Percentiles rank a stretch among this genome's conserved stretches.
Conservation (phyloP, 768 basidiomycete species). For the Suillus placidus region DNA sequence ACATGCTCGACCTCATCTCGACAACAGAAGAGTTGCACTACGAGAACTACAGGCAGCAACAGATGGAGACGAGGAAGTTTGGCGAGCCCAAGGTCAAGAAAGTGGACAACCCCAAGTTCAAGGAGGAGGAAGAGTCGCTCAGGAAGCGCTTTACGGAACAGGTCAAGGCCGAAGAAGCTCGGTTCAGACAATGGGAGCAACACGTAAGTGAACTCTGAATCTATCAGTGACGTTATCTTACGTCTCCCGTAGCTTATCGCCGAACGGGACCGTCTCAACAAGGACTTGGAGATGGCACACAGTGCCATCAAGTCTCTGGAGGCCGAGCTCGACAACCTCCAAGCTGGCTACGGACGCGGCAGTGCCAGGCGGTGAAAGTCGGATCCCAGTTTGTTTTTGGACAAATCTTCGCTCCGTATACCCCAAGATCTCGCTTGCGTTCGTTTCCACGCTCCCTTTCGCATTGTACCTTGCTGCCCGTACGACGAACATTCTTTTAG, state of each 20-base stretch:
- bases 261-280: slow-evolving; percentile 98
- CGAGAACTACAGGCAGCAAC: slow-evolving; percentile 96
- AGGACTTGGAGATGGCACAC: slow-evolving; percentile 93
- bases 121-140: slow-evolving; percentile 97
- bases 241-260: slow-evolving; percentile 77
- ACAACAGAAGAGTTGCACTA: slow-evolving; percentile 96
- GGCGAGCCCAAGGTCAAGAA: slow-evolving; percentile 99
- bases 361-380: slow-evolving; percentile 33
- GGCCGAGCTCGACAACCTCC: slow-evolving; percentile 86
- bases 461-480: slow-evolving; percentile 8
- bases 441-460: slow-evolving; percentile 19
- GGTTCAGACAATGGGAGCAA: slow-evolving; percentile 99
- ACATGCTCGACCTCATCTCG: slow-evolving; percentile 97
- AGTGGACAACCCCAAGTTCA: slow-evolving; percentile 99
- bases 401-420: slow-evolving; percentile 23
- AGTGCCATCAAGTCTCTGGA: slow-evolving; percentile 91
- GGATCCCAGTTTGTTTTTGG: background rate
- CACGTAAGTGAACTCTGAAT: slow-evolving; percentile 60
- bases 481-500: slow-evolving; percentile 29
- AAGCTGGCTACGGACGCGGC: slow-evolving; percentile 82
- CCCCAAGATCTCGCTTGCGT: slow-evolving; percentile 22
- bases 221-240: slow-evolving; percentile 18
- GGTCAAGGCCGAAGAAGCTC: slow-evolving; percentile 96
- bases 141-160: slow-evolving; percentile 99
- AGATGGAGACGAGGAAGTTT: slow-evolving; percentile 99